Conservation (phyloP, 176 grass and related monocot genomes). For the Aegilops longissima region DNA sequence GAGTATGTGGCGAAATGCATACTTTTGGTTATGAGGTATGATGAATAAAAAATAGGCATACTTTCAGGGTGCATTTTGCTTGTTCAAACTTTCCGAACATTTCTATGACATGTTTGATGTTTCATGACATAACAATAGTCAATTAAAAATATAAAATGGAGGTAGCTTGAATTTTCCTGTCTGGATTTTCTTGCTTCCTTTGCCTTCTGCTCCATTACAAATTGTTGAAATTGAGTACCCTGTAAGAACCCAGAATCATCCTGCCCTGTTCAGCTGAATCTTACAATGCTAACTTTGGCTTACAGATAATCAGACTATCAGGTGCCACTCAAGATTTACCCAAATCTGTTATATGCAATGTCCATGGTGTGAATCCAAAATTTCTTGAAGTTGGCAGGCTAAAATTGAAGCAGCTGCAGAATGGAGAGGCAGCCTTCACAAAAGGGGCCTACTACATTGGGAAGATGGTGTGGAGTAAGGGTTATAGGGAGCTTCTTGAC, state of each 20-base stretch:
- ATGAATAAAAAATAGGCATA: not conserved
- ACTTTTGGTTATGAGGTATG: not conserved
- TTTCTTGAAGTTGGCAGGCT: constrained; percentile 86
- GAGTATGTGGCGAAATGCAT: not conserved
- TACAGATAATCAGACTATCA: constrained; percentile 86
- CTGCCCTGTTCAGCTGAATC: constrained; percentile 2
- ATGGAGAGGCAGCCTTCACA: constrained; percentile 68
- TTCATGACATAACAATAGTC: not conserved
- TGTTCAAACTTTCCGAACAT: not conserved
- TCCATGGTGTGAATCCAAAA: constrained; percentile 96
- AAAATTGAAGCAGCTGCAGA: constrained; percentile 75
- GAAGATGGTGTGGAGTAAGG: constrained; percentile 98
- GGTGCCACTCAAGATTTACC: constrained; percentile 88
- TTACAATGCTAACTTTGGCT: not conserved
- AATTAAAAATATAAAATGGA: not conserved
- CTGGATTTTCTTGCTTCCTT: not conserved
- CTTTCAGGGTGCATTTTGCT: not conserved
- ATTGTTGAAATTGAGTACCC: constrained; percentile 15
- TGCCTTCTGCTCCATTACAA: not conserved
- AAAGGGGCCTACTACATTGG: constrained; percentile 90
- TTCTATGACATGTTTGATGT: not conserved
- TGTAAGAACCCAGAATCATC: not conserved
- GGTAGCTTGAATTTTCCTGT: not conserved
- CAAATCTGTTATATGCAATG: constrained; percentile 86
- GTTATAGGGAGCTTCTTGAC: constrained; percentile 86